Evolutionary conservation across 495 filamentous ascomycete species (phyloP).

Genomic region (Xylaria telfairii): DNA sequence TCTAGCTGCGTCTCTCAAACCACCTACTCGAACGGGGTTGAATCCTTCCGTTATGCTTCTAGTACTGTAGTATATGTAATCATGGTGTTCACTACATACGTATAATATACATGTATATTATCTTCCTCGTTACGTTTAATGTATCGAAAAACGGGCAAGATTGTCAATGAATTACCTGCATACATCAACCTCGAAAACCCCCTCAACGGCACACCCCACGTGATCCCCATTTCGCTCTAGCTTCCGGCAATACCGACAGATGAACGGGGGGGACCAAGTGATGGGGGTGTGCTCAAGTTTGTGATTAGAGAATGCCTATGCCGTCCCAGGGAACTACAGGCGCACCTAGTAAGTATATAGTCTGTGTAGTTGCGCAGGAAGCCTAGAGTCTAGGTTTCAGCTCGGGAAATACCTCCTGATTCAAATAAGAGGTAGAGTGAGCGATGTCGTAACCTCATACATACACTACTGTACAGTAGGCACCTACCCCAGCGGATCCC

Average conservation of each 20-base stretch:
- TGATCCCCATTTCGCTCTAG: constrained; percentile 3
- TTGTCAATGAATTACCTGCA: background rate
- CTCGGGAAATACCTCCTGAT: background rate
- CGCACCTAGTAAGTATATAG: background rate
- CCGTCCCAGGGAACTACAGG: background rate
- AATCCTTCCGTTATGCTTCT: background rate
- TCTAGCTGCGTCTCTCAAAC: background rate
- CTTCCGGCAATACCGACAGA: background rate
- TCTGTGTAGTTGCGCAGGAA: background rate
- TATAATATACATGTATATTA: background rate
- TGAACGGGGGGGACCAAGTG: background rate
- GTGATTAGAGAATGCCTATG: background rate
- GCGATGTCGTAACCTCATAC: background rate
- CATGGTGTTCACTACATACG: background rate
- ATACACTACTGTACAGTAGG: background rate
- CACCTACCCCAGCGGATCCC: background rate
- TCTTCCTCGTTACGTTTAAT: background rate
- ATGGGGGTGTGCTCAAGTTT: background rate
- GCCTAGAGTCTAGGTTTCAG: background rate
- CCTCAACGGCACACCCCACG: background rate
- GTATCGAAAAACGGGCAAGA: background rate
- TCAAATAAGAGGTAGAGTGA: background rate
- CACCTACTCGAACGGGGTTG: constrained; percentile 7
- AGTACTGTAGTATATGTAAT: no score
- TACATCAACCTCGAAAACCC: background rate